Base-by-base conservation (phyloP, 768 basidiomycete genomes). In the Leccinellum luteum region DNA sequence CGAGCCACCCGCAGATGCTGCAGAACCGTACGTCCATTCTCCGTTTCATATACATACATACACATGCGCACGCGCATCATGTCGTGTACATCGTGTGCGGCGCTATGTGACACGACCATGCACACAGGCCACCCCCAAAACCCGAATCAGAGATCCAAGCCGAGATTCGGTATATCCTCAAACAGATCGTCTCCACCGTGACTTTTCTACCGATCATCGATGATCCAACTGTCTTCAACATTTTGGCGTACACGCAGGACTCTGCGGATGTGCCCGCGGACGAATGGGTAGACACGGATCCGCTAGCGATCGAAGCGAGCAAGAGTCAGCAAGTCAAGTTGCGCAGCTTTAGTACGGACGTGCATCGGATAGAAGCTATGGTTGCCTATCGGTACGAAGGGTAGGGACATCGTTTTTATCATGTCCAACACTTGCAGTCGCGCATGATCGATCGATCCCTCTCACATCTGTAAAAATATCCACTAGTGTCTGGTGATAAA, bases 361-460 rank as follows among this genome's bases (percentile, higher is more conserved):
- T 95, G n/a, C 97, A 99, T 70, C 85, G 92, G 56, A 92, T 99
- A 69, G 92, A 98, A 71, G 94, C 95, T 6, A 92, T 98, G 91
- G 96, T 98, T 48, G 94, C 95, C 5, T 98, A 98, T 78, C 84
- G 94, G 35, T 94, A 94, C 61, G 94, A 93, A 58, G 90, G 89
- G 63, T 91, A 78, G 69, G 54, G 14, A 10, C 6, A 25, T 55
- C 54, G 23, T 27, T 15, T 51, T 45, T 32, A 23, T 31, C 6
- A 9, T 55, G 48, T 52, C 21, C 43, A 23, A 48, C 2, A 27
- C 50, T 56, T 34, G 56, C 32, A 44, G 34, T 55, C 48, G 28
- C 30, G 13, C 35, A 47, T 27, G 3, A 47, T 43, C 19, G 4
- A 43, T 43, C 8, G 38, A 27, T 62, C 34, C 21, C 48, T 53